These are phyloP conservation scores for Helicocarpus griseus DNA, from an alignment of 2,329 filamentous ascomycete species.

Conservation along the genomic window DNA sequence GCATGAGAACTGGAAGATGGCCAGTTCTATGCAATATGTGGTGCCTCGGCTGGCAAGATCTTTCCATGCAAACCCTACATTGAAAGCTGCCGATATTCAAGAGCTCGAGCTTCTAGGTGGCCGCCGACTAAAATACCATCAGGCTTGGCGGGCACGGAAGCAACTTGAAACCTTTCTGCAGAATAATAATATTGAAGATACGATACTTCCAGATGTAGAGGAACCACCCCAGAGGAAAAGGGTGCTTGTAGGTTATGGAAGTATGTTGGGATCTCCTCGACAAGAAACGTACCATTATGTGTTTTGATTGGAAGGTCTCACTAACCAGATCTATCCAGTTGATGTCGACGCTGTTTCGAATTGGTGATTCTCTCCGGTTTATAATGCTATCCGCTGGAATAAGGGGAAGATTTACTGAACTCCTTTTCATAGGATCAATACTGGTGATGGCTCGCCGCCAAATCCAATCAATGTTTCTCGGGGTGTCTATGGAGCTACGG, in stretches of 20 bases:
- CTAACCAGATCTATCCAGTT: too few relatives aligned
- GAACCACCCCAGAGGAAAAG: background rate
- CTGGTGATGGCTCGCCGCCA: background rate
- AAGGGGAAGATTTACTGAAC: too few relatives aligned
- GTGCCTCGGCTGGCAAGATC: conserved; percentile 4
- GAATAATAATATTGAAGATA: too few relatives aligned
- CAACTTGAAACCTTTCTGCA: background rate
- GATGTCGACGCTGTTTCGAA: background rate
- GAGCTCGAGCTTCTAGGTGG: conserved; percentile 5
- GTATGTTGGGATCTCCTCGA: background rate
- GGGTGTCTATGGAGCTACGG: background rate
- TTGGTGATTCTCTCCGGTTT: background rate
- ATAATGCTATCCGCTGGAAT: too few relatives aligned
- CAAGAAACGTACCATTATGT: too few relatives aligned
- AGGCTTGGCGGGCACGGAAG: conserved; percentile 6
- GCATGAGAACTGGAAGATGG: conserved; percentile 6
- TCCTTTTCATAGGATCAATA: background rate
- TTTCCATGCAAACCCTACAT: background rate
- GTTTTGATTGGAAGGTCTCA: too few relatives aligned
- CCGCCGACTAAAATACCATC: conserved; percentile 5
- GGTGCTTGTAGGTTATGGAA: background rate
- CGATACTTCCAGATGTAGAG: too few relatives aligned
- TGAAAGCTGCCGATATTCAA: conserved; percentile 3
- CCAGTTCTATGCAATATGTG: conserved; percentile 5
- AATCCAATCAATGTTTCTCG: background rate